A percentile compares a stretch with the other conserved stretches of the same genome.
phyloP scores from a whole-genome alignment of 2,329 filamentous ascomycete species.

The Xylaria sp. region DNA sequence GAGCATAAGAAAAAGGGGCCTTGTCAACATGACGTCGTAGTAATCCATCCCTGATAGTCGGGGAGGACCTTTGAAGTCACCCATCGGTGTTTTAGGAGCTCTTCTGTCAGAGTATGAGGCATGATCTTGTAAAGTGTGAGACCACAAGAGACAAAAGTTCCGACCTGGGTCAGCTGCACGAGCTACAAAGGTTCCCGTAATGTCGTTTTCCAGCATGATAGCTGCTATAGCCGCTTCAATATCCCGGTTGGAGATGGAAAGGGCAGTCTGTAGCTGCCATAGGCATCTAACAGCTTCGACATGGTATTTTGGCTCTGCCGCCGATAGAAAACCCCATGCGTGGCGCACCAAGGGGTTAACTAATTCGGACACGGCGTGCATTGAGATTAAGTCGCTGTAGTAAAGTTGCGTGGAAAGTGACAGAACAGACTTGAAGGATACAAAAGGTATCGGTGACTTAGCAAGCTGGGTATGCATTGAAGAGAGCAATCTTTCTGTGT shows the following conservation, averaged over 20 bases:
- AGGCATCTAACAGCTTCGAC: constrained; percentile 88
- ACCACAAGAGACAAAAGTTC: constrained; percentile 79
- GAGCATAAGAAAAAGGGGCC: constrained; percentile 81
- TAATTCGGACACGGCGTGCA: constrained; percentile 63
- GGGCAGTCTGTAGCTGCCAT: constrained; percentile 80
- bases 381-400: constrained; percentile 56
- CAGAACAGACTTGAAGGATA: constrained; percentile 62
- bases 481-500: constrained; percentile 54
- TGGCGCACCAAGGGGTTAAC: constrained; percentile 71
- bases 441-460: constrained; percentile 52
- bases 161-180: constrained; percentile 66
- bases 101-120: constrained; percentile 50
- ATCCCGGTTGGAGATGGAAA: constrained; percentile 70
- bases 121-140: constrained; percentile 73
- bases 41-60: constrained; percentile 63
- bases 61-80: constrained; percentile 41
- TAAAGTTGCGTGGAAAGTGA: constrained; percentile 64
- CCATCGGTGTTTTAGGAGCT: constrained; percentile 46
- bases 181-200: constrained; percentile 52
- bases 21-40: constrained; percentile 76
- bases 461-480: constrained; percentile 58
- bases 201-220: constrained; percentile 66
- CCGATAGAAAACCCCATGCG: constrained; percentile 81
- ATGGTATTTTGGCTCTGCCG: constrained; percentile 87
- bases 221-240: constrained; percentile 80